Conservation (phyloP, 1,284 basidiomycete genomes). For the Cutaneotrichosporon cyanovorans region DNA sequence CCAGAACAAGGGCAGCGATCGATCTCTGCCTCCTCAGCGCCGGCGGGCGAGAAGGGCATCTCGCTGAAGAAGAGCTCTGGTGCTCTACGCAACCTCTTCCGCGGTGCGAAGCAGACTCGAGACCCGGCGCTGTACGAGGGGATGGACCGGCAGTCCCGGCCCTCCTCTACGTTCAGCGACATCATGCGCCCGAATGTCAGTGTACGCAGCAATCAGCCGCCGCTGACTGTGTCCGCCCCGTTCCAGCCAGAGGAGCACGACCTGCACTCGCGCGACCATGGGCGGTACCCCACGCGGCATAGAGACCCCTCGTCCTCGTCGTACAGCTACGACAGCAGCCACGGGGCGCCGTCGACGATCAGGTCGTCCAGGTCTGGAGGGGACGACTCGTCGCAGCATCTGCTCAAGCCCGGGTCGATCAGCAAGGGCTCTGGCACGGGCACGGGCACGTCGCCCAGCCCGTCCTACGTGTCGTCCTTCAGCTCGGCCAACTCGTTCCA, state of each 20-base stretch:
- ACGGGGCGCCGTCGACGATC: too few species aligned
- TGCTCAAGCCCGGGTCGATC: too few species aligned
- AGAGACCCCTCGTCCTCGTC: too few species aligned
- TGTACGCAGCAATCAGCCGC: neutral
- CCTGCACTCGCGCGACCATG: neutral
- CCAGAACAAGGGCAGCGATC: too few species aligned
- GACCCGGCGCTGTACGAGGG: slow-evolving; percentile 20
- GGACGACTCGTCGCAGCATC: too few species aligned
- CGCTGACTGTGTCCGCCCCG: neutral
- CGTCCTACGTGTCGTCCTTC: too few species aligned
- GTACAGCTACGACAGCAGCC: too few species aligned
- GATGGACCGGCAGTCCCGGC: neutral
- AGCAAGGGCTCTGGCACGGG: too few species aligned
- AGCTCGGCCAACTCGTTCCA: too few species aligned
- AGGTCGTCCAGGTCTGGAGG: too few species aligned
- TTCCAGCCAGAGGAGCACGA: slow-evolving; percentile 1
- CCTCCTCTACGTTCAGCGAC: slow-evolving; percentile 5
- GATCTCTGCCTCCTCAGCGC: too few species aligned
- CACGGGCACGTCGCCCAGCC: too few species aligned
- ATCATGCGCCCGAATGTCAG: slow-evolving; percentile 1
- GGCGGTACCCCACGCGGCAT: neutral
- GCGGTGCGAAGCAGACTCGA: slow-evolving; percentile 46
- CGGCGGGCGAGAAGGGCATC: slow-evolving; percentile 19
- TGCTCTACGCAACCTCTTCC: slow-evolving; percentile 41
- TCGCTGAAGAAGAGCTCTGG: slow-evolving; percentile 42